These are phyloP conservation scores for Posidonia oceanica DNA, from an alignment of 116 monocot species.

Conservation along the genomic window DNA sequence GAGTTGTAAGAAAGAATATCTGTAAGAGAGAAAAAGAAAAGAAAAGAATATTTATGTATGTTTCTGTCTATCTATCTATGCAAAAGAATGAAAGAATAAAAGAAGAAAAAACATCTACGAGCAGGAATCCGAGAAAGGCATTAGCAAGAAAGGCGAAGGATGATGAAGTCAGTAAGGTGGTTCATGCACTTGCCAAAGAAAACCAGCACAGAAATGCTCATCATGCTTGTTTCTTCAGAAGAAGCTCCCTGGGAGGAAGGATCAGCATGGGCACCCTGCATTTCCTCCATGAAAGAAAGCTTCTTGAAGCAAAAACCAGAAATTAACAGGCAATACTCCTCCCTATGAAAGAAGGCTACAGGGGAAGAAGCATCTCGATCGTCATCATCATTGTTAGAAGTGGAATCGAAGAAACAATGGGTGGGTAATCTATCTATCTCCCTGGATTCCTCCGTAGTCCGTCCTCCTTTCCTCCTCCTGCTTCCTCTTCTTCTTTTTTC, in stretches of 20 bases:
- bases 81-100: constrained; percentile 24
- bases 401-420: no score
- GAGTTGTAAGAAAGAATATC: neutral
- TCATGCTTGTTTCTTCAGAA: neutral
- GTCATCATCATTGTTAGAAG: no score
- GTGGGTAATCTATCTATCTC: no score
- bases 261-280: no score
- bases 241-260: neutral
- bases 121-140: neutral
- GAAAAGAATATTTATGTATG: no score
- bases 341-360: no score
- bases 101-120: neutral
- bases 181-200: neutral
- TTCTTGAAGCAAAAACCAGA: neutral
- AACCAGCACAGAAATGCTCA: neutral
- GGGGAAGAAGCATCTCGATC: no score
- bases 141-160: neutral
- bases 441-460: no score
- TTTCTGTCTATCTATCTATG: neutral
- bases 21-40: neutral
- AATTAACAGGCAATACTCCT: neutral
- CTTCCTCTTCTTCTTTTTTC: no score
- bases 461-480: no score
- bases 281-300: neutral
- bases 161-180: neutral